phyloP scores from a whole-genome alignment of 768 basidiomycete species.

The Clathrus columnatus region DNA sequence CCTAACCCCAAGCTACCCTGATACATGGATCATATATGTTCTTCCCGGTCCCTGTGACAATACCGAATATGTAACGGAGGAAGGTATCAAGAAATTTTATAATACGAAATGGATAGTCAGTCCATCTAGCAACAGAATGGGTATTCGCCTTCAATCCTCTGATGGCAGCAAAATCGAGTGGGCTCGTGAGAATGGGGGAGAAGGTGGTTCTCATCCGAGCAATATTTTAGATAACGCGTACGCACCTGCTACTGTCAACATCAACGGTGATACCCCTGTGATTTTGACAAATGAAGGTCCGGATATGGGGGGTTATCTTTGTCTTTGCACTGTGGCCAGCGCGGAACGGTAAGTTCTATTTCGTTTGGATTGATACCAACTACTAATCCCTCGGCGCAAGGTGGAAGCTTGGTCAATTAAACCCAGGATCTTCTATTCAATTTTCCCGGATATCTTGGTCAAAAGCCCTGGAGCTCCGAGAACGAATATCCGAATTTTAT shows the following conservation, averaged over 20 bases:
- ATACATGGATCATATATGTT: slow-evolving; percentile 43
- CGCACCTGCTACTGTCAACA: slow-evolving; percentile 43
- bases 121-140: slow-evolving; percentile 52
- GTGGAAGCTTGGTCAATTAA: slow-evolving; percentile 63
- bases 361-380: neutral
- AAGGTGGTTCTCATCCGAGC: slow-evolving; percentile 61
- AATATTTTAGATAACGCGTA: slow-evolving; percentile 61
- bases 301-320: slow-evolving; percentile 56
- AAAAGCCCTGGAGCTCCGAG: slow-evolving; percentile 25
- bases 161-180: slow-evolving; percentile 38
- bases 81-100: slow-evolving; percentile 45
- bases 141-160: slow-evolving; percentile 43
- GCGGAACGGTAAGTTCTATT: slow-evolving; percentile 36
- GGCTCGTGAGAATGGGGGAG: slow-evolving; percentile 49
- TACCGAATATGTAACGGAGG: slow-evolving; percentile 39
- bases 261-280: slow-evolving; percentile 65
- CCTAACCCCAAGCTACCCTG: slow-evolving; percentile 37
- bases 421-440: slow-evolving; percentile 44
- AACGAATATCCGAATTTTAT: slow-evolving; percentile 25
- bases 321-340: slow-evolving; percentile 42
- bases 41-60: slow-evolving; percentile 59
- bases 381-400: slow-evolving; percentile 22
- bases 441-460: slow-evolving; percentile 44
- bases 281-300: slow-evolving; percentile 55
- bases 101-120: slow-evolving; percentile 43